phyloP scores from a whole-genome alignment of 371 early-diverging fungal genomes.

The Mortierella sp. region DNA sequence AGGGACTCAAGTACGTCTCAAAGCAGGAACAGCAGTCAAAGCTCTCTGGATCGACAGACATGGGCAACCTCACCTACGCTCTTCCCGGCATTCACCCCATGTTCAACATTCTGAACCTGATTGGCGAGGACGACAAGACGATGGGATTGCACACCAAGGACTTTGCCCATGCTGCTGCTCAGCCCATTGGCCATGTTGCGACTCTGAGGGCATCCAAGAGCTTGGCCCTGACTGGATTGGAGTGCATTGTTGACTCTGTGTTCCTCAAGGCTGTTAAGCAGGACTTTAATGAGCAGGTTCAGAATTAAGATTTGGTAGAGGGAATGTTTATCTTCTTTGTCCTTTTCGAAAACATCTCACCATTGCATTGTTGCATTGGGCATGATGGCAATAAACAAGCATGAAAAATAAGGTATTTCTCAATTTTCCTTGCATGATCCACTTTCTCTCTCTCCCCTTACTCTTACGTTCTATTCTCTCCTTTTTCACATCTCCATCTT shows the following conservation, averaged over 20 bases:
- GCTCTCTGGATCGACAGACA: conserved; percentile 65
- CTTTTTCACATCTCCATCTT: background rate
- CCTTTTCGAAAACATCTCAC: background rate
- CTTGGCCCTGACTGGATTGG: conserved; percentile 59
- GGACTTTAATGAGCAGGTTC: conserved; percentile 20
- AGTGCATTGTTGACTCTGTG: conserved; percentile 49
- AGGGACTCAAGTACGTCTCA: conserved; percentile 34
- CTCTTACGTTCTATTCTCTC: background rate
- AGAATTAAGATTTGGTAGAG: background rate
- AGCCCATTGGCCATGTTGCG: conserved; percentile 61
- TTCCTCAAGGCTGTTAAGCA: conserved; percentile 59
- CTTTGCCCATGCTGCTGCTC: conserved; percentile 63
- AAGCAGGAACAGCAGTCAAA: conserved; percentile 43
- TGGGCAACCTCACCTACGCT: conserved; percentile 73
- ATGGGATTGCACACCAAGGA: conserved; percentile 63
- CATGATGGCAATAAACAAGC: background rate
- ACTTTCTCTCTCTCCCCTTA: background rate
- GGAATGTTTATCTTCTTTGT: background rate
- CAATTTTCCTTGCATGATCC: background rate
- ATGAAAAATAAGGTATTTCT: background rate
- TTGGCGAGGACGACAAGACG: conserved; percentile 41
- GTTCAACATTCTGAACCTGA: conserved; percentile 64
- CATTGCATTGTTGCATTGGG: background rate
- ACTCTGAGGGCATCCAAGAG: conserved; percentile 68
- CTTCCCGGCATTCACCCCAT: conserved; percentile 69